Evolutionary conservation across 305 asterid genomes (phyloP), one percentile per base, ranked within the genome.

Genomic region (Rubia peregrina): DNA sequence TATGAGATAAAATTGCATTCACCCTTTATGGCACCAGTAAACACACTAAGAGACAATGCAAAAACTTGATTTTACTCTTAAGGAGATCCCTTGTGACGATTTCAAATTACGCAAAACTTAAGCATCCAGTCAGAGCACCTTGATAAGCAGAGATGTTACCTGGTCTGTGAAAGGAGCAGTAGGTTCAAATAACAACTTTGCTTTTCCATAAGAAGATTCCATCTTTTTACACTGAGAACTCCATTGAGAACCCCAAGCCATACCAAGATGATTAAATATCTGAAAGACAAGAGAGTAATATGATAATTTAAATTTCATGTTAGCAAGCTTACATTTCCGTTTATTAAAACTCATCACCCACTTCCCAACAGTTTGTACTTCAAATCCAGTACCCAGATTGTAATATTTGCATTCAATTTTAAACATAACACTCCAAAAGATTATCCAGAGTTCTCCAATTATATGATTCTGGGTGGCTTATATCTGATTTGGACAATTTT

Each of bases 221-320:
- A 73, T 68, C 36, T 63, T 83, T 80, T 77, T 79, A 77, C 67
- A 71, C 75, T 83, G 77, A 41, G 83, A 74, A 67, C 74, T 81
- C 98, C 98, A 90, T 41, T 93, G 92, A 57, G 86, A 83, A 83
- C 81, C 87, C 97, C 98, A 93, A 33, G 98, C 91, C 91, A 86
- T 84, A 70, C 96, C 96, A 12, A 93, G 96, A 83, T 93, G 98
- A 84, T 85, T 80, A 79, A 93, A 84, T 73, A 90, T 90, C 98
- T 93, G 77, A 73, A 85, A 59, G 75, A 48, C 72, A n/a, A 12
- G 36, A 51, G 60, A 26, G 48, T 3, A 1, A 51, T 1, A 65
- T 65, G 7, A 42, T 3, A 36, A 42, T 14, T 17, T 38, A 16
- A 21, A 49, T 41, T 65, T 41, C 53, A 24, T 16, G 53, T 12